phyloP scores from a whole-genome alignment of 305 asterid genomes.

The Fraxinus sp. region DNA sequence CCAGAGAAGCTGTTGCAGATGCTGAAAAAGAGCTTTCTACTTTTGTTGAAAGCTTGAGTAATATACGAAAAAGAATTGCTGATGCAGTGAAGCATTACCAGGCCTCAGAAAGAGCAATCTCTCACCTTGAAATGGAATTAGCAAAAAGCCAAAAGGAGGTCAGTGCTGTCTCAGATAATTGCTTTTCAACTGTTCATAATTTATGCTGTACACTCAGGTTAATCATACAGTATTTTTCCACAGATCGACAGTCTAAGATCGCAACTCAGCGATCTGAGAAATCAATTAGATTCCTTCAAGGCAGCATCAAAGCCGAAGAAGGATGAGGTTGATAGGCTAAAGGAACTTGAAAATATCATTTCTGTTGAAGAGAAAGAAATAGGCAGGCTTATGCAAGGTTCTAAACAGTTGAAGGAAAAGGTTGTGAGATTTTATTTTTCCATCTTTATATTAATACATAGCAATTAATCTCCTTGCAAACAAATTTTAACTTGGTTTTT shows the following conservation, averaged over 20 bases:
- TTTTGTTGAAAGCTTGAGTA: constrained; percentile 54
- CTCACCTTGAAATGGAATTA: constrained; percentile 75
- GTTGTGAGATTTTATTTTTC: constrained; percentile 32
- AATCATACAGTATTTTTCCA: constrained; percentile 5
- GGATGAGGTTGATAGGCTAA: constrained; percentile 65
- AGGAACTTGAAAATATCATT: constrained; percentile 57
- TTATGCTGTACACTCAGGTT: constrained; percentile 3
- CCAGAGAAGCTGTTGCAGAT: constrained; percentile 65
- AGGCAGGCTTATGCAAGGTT: constrained; percentile 63
- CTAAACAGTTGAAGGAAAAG: constrained; percentile 82
- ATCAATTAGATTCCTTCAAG: constrained; percentile 70
- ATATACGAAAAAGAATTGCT: constrained; percentile 48
- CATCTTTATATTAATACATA: background rate
- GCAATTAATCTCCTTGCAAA: background rate
- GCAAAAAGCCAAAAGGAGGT: constrained; percentile 90
- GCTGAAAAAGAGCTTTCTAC: constrained; percentile 79
- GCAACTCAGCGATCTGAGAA: constrained; percentile 56
- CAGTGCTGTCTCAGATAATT: constrained; percentile 10
- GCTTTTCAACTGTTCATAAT: constrained; percentile 12
- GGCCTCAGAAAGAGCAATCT: constrained; percentile 62
- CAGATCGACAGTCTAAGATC: constrained; percentile 79
- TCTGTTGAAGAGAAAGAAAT: constrained; percentile 79
- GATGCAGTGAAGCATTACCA: constrained; percentile 56
- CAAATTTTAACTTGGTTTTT: background rate
- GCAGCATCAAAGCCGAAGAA: constrained; percentile 62